A percentile compares a stretch with the other conserved stretches of the same genome.
Evolutionary conservation across 2,329 filamentous ascomycete species (phyloP).

Genomic region (Rhinocladiella similis): DNA sequence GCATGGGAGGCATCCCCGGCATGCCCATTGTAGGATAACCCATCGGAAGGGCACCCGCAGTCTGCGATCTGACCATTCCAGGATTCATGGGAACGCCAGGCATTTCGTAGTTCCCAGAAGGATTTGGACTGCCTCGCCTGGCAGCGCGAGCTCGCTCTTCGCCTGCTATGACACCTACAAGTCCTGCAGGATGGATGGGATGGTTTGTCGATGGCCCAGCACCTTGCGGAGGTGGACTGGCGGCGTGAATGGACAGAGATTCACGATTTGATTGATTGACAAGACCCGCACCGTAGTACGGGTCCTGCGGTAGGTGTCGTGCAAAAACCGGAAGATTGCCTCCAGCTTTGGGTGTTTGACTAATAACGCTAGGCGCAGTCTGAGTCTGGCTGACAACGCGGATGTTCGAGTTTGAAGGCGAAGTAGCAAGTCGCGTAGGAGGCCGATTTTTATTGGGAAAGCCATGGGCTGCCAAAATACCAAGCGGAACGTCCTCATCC

Average conservation of each 20-base stretch:
- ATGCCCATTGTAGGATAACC: conserved; percentile 23
- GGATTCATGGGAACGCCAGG: conserved; percentile 31
- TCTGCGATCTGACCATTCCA: conserved; percentile 39
- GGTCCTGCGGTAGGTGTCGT: conserved; percentile 76
- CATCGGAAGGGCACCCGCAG: conserved; percentile 36
- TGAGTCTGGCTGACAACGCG: conserved; percentile 39
- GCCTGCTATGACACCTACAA: conserved; percentile 83
- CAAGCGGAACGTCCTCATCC: conserved; percentile 84
- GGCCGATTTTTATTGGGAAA: conserved; percentile 79
- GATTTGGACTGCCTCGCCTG: conserved; percentile 75
- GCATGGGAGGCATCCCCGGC: conserved; percentile 32
- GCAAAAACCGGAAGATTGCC: conserved; percentile 76
- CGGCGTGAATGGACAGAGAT: conserved; percentile 67
- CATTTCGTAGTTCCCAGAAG: conserved; percentile 44
- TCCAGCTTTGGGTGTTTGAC: conserved; percentile 38
- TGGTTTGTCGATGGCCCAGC: conserved; percentile 28
- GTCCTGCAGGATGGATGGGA: conserved; percentile 66
- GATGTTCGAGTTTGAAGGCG: conserved; percentile 71
- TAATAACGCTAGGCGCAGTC: conserved; percentile 55
- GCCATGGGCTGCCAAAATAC: conserved; percentile 82
- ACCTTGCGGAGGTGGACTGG: conserved; percentile 7
- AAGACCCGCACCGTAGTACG: conserved; percentile 77
- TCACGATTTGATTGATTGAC: conserved; percentile 73
- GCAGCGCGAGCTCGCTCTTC: conserved; percentile 79
- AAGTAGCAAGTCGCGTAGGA: conserved; percentile 64